Conservation (phyloP, 1,284 basidiomycete genomes). For the Cutaneotrichosporon sp. region DNA sequence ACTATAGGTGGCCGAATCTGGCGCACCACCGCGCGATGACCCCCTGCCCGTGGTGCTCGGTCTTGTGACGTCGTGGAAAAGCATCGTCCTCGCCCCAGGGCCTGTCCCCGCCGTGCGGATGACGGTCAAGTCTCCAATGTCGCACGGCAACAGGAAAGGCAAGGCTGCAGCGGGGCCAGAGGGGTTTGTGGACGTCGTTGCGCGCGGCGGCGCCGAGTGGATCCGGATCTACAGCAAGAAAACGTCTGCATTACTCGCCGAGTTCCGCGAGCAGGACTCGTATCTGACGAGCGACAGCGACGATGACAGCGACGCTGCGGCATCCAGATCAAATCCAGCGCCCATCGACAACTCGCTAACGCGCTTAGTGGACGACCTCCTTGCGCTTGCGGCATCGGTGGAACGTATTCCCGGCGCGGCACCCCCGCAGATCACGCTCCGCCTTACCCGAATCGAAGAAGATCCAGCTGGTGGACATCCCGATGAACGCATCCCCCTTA, state of each 20-base stretch:
- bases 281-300: conserved; percentile 55
- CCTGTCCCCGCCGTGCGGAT: conserved; percentile 56
- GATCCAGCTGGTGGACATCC: conserved; percentile 46
- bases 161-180: conserved; percentile 27
- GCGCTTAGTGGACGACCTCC: conserved; percentile 46
- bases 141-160: background rate
- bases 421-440: conserved; percentile 54
- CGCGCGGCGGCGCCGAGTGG: conserved; percentile 67
- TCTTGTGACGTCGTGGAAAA: conserved; percentile 58
- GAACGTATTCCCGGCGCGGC: conserved; percentile 25
- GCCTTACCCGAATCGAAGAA: conserved; percentile 60
- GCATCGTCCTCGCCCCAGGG: conserved; percentile 58
- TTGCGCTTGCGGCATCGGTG: conserved; percentile 37
- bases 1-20: conserved; percentile 11
- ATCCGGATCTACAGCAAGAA: conserved; percentile 76
- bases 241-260: conserved; percentile 65
- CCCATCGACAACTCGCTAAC: conserved; percentile 20
- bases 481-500: conserved; percentile 60
- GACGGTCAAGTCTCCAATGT: conserved; percentile 6
- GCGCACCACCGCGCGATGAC: conserved; percentile 22
- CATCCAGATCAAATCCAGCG: background rate
- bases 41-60: conserved; percentile 42
- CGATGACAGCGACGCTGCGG: conserved; percentile 26
- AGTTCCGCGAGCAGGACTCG: conserved; percentile 75
- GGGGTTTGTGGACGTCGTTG: conserved; percentile 64